Percentiles rank a stretch among this genome's conserved stretches.
These are phyloP conservation scores for Epichloe typhina DNA, from an alignment of 2,329 filamentous ascomycete species.

Conservation along the genomic window DNA sequence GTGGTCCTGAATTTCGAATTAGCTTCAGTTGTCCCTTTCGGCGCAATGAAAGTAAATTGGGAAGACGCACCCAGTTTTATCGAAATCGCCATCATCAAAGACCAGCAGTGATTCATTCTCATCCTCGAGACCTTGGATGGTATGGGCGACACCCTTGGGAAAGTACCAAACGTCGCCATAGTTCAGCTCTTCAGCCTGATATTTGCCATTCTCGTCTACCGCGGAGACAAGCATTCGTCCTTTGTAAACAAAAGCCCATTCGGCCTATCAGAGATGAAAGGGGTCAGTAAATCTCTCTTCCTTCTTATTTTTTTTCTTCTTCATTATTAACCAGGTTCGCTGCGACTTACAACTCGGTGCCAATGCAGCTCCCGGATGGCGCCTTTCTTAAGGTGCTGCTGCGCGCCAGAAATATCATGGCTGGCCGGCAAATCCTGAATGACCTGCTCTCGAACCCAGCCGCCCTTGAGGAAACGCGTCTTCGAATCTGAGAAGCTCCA, in stretches of 20 bases:
- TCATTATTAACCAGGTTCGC: neutral
- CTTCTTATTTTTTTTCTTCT: no score
- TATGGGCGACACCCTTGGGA: conserved; percentile 51
- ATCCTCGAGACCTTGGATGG: conserved; percentile 50
- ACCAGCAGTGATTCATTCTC: conserved; percentile 55
- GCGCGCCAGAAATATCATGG: conserved; percentile 52
- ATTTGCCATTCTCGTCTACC: conserved; percentile 47
- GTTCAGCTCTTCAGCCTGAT: conserved; percentile 39
- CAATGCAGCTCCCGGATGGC: conserved; percentile 54
- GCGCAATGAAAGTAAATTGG: no score
- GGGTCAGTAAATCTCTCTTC: neutral
- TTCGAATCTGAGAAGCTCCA: conserved; percentile 58
- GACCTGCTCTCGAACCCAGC: conserved; percentile 54
- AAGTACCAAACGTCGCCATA: conserved; percentile 59
- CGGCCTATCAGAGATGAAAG: conserved; percentile 31
- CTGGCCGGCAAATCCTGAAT: conserved; percentile 53
- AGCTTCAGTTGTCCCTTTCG: neutral
- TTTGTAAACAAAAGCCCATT: conserved; percentile 51
- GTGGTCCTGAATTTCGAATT: conserved; percentile 37
- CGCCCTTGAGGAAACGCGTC: conserved; percentile 46
- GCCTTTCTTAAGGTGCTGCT: conserved; percentile 55
- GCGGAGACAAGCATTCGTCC: conserved; percentile 46
- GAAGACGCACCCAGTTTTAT: conserved; percentile 38
- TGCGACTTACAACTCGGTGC: conserved; percentile 46
- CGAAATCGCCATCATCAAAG: conserved; percentile 55